Evolutionary conservation across 148 eudicot species (phyloP), one percentile per base, ranked within the genome.

Genomic region (Silene latifolia): DNA sequence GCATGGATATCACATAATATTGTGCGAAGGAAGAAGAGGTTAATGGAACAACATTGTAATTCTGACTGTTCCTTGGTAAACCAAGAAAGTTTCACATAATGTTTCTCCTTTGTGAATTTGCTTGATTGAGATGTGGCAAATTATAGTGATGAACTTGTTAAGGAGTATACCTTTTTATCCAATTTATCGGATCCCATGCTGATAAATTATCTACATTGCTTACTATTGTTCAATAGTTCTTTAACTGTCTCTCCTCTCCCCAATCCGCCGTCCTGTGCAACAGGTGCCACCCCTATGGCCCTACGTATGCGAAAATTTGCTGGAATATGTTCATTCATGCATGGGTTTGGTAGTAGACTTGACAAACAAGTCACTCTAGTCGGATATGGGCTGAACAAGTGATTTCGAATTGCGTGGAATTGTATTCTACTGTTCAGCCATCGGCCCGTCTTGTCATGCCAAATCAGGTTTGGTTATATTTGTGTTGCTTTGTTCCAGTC

Each of bases 1-100:
- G 67, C 95, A 92, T 85, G 97, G 97, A 46, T 92, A 87, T 80
- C 97, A 92, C 85, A 86, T 92, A 24, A 86, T 92, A 85, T 81
- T 92, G 85, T 77, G 80, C 11, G 95, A 92, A 85, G 95, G 97
- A 27, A 84, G 97, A 74, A 90, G 86, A 84, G 87, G 84, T 23
- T 90, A 83, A 84, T 72, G 68, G 69, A 69, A 66, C 20, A 21
- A 1, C 73, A 7, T 14, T 5, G 61, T 66, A 20, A 39, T 70
- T 51, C 11, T 23, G 42, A 51, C 35, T 4, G 5, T 24, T 51
- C 42, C 21, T 56, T n/a, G 25, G 60, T 70, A 51, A 25, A 24
- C 57, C 73, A 51, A 21, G 18, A 27, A 19, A 21, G 14, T 23
- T 70, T 25, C 53, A 69, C 60, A 48, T 15, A 24, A 21, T 15